phyloP scores from a whole-genome alignment of 495 filamentous ascomycete species.

The Saxophila tyrrhenica region DNA sequence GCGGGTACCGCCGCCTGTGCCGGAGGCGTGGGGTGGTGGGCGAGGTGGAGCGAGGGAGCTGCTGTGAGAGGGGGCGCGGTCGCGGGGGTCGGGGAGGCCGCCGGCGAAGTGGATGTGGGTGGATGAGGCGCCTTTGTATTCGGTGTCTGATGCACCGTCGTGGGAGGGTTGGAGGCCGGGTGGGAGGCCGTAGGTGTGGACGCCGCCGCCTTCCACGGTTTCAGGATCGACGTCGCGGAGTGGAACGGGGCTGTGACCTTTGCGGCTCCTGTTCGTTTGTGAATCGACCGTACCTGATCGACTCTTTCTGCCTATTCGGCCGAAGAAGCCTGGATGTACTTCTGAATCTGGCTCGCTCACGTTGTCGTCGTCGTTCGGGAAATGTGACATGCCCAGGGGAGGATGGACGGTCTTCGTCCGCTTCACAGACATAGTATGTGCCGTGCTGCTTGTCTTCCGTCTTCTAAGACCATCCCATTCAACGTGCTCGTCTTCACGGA shows the following conservation, averaged over 20 bases:
- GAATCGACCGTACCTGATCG: neutral
- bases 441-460: conserved; percentile 52
- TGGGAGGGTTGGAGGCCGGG: conserved; percentile 4
- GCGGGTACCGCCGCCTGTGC: conserved; percentile 15
- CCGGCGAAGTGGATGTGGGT: conserved; percentile 38
- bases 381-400: conserved; percentile 77
- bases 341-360: conserved; percentile 35
- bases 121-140: conserved; percentile 38
- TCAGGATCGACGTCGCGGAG: conserved; percentile 1
- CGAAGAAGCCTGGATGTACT: conserved; percentile 36
- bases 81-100: conserved; percentile 20
- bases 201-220: neutral
- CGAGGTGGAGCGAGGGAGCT: conserved; percentile 25
- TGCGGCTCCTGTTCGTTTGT: neutral
- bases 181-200: conserved; percentile 24
- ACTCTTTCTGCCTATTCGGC: conserved; percentile 10
- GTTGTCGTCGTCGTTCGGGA: conserved; percentile 55
- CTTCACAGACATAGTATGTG: conserved; percentile 26
- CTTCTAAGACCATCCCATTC: conserved; percentile 92
- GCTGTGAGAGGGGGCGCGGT: conserved; percentile 20
- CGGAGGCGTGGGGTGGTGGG: conserved; percentile 34
- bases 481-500: conserved; percentile 62
- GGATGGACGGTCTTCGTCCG: conserved; percentile 52
- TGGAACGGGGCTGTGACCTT: conserved; percentile 14
- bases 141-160: conserved; percentile 30